Base-by-base conservation (phyloP, 139 green algal species). In the Edaphochlamys debaryana region DNA sequence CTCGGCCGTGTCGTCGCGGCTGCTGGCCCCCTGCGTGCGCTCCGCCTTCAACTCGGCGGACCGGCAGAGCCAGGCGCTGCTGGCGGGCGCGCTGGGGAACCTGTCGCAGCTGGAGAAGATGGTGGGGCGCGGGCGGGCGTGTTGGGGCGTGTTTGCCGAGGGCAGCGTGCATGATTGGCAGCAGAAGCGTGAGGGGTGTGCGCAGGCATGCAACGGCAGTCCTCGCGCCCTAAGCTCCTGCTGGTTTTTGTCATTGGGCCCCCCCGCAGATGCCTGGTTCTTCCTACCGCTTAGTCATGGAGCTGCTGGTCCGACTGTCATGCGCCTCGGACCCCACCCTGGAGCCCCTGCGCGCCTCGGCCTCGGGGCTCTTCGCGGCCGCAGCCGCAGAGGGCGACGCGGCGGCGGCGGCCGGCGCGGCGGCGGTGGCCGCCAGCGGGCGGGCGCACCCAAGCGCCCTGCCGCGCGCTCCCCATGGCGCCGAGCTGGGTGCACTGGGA, bases 401-500 rank as follows among this genome's bases (percentile, higher is more conserved):
- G 36, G 45, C n/a, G 4, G 41, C 69, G 29, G 5, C 42, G 41
- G 29, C 54, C 29, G 34, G 30, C 69, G 50, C 32, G 52, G 37
- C 36, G 63, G 74, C 63, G 69, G 69, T 62, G 37, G 40, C 37
- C 30, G 48, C 17, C 27, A 22, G 27, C 56, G 38, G 52, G 27
- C 74, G 5, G 60, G n/a, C n/a, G n/a, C n/a, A n/a, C n/a, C n/a
- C n/a, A n/a, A n/a, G n/a, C n/a, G n/a, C n/a, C n/a, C n/a, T n/a
- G n/a, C n/a, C n/a, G n/a, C n/a, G n/a, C n/a, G n/a, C n/a, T n/a
- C n/a, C n/a, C n/a, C n/a, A n/a, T n/a, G n/a, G n/a, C n/a, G n/a
- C 84, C 0, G 87, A 86, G 17, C 67, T 92, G 45, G 89, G 81
- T 0, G 83, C 88, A 0, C 66, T 94, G 34, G 91, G 91, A 0